These are phyloP conservation scores for Dactylellina parvicollis DNA, from an alignment of 2,329 filamentous ascomycete genomes.

Conservation along the genomic window DNA sequence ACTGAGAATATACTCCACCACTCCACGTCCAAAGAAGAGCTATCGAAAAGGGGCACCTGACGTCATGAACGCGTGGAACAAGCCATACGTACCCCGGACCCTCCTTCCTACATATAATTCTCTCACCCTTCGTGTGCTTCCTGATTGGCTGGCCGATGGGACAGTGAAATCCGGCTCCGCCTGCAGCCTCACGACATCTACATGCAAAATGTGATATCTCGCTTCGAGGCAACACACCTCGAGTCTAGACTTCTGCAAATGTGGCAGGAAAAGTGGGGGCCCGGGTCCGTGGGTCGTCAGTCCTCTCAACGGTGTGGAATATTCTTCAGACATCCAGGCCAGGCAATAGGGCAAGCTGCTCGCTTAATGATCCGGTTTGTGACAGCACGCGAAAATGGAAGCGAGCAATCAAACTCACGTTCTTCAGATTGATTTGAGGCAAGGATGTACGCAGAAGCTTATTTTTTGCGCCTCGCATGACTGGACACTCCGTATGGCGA, in stretches of 20 bases:
- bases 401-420: not conserved
- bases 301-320: conserved; percentile 4
- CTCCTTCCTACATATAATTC: no score
- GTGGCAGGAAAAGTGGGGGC: conserved; percentile 22
- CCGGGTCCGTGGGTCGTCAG: conserved; percentile 25
- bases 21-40: no score
- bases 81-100: not conserved
- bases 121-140: no score
- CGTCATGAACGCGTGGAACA: conserved; percentile 6
- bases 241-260: conserved; percentile 18
- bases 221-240: conserved; percentile 19
- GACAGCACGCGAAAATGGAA: conserved; percentile 1
- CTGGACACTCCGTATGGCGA: not conserved
- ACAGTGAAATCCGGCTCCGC: no score
- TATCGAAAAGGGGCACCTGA: conserved; percentile 8
- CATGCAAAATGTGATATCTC: conserved; percentile 21
- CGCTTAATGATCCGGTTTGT: conserved; percentile 25
- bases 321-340: not conserved
- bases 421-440: not conserved
- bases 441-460: conserved; percentile 34
- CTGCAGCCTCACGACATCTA: not conserved
- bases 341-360: conserved; percentile 11
- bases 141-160: no score
- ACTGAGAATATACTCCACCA: not conserved
- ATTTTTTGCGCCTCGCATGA: not conserved